Percentiles rank a stretch among this genome's conserved stretches.
Conservation (phyloP, 106 monocot species). For the Dactylorhiza incarnata region DNA sequence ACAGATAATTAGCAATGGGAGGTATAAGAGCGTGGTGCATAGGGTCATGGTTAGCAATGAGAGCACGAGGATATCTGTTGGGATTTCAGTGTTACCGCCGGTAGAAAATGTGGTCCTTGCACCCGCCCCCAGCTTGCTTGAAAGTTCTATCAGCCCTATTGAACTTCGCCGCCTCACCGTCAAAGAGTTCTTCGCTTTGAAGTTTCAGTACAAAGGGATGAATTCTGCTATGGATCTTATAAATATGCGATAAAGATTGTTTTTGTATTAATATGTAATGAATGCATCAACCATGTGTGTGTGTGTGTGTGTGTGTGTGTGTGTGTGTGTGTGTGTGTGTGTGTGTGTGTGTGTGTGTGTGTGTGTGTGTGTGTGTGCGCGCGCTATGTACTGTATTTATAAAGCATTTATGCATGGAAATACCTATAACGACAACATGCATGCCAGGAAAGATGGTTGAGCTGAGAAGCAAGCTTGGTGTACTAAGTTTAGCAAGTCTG, state of each 20-base stretch:
- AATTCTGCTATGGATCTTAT: not conserved
- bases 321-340: too few species aligned
- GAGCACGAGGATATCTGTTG: not conserved
- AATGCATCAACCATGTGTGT: too few species aligned
- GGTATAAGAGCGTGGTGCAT: conserved; percentile 6
- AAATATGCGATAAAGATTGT: not conserved
- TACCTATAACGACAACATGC: too few species aligned
- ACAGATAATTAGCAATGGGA: conserved; percentile 2
- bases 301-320: too few species aligned
- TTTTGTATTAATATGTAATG: too few species aligned
- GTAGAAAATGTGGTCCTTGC: not conserved
- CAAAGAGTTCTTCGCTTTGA: not conserved
- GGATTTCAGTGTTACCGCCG: not conserved
- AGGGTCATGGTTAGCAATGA: not conserved
- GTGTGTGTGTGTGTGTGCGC: too few species aligned
- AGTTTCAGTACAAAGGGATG: not conserved
- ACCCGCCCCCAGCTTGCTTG: not conserved
- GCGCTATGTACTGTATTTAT: too few species aligned
- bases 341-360: too few species aligned
- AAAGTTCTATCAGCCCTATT: not conserved
- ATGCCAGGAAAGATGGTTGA: too few species aligned
- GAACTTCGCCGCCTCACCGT: not conserved
- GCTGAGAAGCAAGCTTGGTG: too few species aligned
- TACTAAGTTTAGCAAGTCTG: too few species aligned
- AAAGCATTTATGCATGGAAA: too few species aligned